Percentiles rank a stretch among this genome's conserved stretches.
Evolutionary conservation across 441 rosid species (phyloP).

Genomic region (Aleurites moluccanus): DNA sequence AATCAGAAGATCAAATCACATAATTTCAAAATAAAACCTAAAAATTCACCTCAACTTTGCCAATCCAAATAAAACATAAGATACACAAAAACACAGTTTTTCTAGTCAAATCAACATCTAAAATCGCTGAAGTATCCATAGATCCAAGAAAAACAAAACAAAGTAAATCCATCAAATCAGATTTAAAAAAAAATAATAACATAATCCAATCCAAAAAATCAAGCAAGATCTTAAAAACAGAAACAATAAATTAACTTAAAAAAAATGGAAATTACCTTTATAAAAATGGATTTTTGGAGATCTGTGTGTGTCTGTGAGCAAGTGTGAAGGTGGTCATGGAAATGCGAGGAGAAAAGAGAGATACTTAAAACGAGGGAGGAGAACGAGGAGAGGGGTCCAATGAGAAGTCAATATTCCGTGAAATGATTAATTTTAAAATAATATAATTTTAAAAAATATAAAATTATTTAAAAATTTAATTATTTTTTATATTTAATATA

Average conservation of each 20-base stretch:
- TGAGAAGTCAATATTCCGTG: too few relatives aligned
- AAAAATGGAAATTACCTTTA: background rate
- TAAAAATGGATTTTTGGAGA: background rate
- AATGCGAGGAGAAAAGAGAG: background rate
- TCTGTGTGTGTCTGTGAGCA: background rate
- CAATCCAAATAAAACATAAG: constrained; percentile 16
- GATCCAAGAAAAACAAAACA: constrained; percentile 24
- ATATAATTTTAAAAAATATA: too few relatives aligned
- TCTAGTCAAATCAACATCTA: background rate
- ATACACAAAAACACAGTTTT: background rate
- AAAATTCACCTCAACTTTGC: background rate
- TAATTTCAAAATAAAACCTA: too few relatives aligned
- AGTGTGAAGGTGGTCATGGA: background rate
- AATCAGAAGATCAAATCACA: background rate
- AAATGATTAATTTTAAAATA: too few relatives aligned
- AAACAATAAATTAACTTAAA: background rate
- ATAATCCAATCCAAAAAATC: background rate
- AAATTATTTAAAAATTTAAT: too few relatives aligned
- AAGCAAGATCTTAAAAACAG: constrained; percentile 5
- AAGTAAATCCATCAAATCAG: background rate
- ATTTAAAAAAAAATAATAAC: background rate
- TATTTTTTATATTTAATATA: too few relatives aligned
- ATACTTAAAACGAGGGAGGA: background rate
- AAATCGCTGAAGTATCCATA: constrained; percentile 3
- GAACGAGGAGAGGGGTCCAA: constrained; percentile 29